Evolutionary conservation across 441 rosid species (phyloP).

Genomic region (Syzygium syzygioides): DNA sequence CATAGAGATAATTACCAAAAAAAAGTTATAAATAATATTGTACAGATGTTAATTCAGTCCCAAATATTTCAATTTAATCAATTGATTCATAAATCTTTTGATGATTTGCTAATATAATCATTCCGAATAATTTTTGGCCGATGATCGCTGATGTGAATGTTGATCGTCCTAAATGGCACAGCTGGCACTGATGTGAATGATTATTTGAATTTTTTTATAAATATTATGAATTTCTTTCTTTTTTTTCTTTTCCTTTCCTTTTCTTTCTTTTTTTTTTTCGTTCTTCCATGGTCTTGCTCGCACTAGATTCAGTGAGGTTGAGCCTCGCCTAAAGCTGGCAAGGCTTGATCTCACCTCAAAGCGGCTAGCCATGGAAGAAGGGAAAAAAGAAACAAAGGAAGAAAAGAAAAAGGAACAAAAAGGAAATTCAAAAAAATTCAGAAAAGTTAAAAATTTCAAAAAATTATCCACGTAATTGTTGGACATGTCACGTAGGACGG

Average conservation of each 20-base stretch:
- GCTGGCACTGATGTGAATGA: accelerated
- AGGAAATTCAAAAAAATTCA: not conserved
- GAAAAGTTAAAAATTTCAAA: not conserved
- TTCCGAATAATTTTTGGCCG: not conserved
- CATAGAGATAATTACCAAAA: not conserved
- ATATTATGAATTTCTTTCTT: not conserved
- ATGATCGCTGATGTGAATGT: accelerated
- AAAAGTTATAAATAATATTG: not conserved
- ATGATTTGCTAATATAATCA: not conserved
- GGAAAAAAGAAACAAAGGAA: not conserved
- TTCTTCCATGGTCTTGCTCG: not conserved
- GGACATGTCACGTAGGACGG: accelerated
- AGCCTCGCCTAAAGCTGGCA: too few species aligned
- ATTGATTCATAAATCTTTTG: not conserved
- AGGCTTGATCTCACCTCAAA: not conserved
- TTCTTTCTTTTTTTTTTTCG: not conserved
- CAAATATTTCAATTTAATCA: not conserved
- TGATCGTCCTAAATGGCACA: accelerated
- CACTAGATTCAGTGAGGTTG: too few species aligned
- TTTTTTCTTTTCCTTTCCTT: not conserved
- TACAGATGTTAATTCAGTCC: accelerated
- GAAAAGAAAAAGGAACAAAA: not conserved
- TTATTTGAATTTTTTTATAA: not conserved
- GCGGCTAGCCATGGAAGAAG: not conserved
- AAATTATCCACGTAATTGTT: accelerated